Evolutionary conservation across 352 stramenopile species (phyloP).

Genomic region (Globisporangium takayamanum): DNA sequence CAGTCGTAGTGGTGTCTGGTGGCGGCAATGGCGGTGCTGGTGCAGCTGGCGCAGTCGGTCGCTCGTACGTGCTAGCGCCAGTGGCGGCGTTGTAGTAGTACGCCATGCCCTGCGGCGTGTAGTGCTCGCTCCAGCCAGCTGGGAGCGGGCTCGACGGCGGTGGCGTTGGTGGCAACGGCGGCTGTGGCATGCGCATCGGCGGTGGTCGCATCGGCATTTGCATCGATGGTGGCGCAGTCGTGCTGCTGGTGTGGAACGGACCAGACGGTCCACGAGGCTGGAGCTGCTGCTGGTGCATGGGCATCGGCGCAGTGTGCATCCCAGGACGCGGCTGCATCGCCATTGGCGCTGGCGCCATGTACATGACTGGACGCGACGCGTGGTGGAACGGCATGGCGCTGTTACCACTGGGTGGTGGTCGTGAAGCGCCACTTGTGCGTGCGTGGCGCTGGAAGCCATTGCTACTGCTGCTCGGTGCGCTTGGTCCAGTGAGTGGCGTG

Average conservation of each 20-base stretch:
- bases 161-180: background rate
- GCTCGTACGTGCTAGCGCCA: constrained; percentile 59
- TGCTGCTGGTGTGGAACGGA: background rate
- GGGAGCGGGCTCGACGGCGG: constrained; percentile 16
- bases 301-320: constrained; percentile 1
- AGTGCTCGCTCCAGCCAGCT: constrained; percentile 53
- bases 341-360: constrained; percentile 1
- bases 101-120: constrained; percentile 38
- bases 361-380: background rate
- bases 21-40: background rate
- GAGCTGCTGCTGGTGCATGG: background rate
- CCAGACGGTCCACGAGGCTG: no score
- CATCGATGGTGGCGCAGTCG: constrained; percentile 2
- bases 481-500: background rate
- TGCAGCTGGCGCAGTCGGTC: constrained; percentile 12
- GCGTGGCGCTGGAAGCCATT: no score
- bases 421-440: no score
- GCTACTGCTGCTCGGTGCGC: background rate
- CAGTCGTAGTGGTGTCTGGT: background rate
- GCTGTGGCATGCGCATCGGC: background rate
- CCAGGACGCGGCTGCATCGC: constrained; percentile 2
- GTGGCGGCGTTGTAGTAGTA: constrained; percentile 63
- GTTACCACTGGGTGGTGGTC: no score
- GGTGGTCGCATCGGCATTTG: background rate
- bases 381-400: no score